Conservation (phyloP, 768 basidiomycete species). For the Pulveroboletus frians region DNA sequence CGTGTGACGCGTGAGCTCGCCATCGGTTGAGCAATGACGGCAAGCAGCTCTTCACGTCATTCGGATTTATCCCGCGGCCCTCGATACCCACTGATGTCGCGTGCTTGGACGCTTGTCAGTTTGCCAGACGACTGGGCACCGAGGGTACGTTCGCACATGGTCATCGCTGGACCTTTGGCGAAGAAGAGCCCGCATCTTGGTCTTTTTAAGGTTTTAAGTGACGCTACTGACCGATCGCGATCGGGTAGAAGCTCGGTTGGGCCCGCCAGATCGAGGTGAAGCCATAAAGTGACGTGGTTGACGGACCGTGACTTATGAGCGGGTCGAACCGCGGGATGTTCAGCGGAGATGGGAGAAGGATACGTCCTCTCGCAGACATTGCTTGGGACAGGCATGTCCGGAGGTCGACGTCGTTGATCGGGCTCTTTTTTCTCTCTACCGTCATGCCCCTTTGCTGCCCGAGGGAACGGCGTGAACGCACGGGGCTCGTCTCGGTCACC, state of each 20-base stretch:
- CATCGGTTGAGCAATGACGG: slow-evolving; percentile 15
- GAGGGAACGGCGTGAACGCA: too few species aligned
- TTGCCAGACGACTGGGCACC: slow-evolving; percentile 35
- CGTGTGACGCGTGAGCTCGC: slow-evolving; percentile 30
- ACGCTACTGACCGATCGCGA: slow-evolving; percentile 6
- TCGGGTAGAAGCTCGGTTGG: slow-evolving; percentile 11
- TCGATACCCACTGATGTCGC: not conserved
- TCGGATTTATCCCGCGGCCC: not conserved
- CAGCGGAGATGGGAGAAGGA: not conserved
- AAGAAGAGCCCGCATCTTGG: not conserved
- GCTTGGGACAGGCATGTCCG: too few species aligned
- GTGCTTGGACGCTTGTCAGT: slow-evolving; percentile 32
- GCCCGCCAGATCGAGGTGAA: not conserved
- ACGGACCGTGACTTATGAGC: not conserved
- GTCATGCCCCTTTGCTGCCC: too few species aligned
- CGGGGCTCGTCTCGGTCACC: too few species aligned
- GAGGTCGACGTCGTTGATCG: slow-evolving; percentile 21
- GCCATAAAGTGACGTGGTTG: not conserved
- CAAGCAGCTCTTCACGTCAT: not conserved
- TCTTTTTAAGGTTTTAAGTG: not conserved
- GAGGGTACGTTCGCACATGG: slow-evolving; percentile 7
- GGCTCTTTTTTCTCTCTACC: not conserved
- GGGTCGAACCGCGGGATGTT: not conserved
- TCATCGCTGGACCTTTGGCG: too few species aligned
- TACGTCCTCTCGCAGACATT: too few species aligned